These are phyloP conservation scores for Ophiostoma perfectum DNA, from an alignment of 2,329 filamentous ascomycete genomes.

Conservation along the genomic window DNA sequence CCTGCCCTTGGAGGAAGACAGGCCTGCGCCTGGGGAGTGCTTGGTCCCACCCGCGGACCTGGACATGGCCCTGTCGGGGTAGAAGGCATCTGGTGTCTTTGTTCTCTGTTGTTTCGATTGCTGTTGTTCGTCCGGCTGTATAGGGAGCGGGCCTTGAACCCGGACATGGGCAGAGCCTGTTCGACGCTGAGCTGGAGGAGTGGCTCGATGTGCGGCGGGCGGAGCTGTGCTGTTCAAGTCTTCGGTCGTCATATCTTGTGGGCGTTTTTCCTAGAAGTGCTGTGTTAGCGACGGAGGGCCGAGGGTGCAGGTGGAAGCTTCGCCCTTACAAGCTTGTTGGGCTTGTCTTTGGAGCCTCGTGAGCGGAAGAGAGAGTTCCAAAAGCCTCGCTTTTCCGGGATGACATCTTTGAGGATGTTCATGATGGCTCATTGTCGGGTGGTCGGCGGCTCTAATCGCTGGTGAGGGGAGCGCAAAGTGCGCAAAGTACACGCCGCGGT, in stretches of 20 bases:
- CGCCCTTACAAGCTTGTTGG: constrained; percentile 35
- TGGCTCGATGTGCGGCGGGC: neutral
- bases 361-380: constrained; percentile 46
- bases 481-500: neutral
- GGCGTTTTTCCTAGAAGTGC: constrained; percentile 33
- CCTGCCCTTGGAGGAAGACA: neutral
- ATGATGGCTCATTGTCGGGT: constrained; percentile 23
- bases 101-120: constrained; percentile 6
- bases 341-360: constrained; percentile 38
- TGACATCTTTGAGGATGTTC: constrained; percentile 36
- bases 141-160: constrained; percentile 13
- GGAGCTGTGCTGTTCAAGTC: neutral
- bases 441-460: neutral
- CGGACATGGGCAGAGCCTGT: constrained; percentile 9
- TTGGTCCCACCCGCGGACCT: constrained; percentile 7
- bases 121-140: constrained; percentile 1
- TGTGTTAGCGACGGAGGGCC: constrained; percentile 13
- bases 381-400: constrained; percentile 43
- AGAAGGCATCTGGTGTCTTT: neutral
- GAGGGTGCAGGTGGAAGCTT: neutral
- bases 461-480: neutral
- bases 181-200: neutral
- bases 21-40: neutral
- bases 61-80: constrained; percentile 17
- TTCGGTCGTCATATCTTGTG: constrained; percentile 29